Evolutionary conservation across 768 basidiomycete species (phyloP), one percentile per base, ranked within the genome.

Genomic region (Tricholoma terreum): DNA sequence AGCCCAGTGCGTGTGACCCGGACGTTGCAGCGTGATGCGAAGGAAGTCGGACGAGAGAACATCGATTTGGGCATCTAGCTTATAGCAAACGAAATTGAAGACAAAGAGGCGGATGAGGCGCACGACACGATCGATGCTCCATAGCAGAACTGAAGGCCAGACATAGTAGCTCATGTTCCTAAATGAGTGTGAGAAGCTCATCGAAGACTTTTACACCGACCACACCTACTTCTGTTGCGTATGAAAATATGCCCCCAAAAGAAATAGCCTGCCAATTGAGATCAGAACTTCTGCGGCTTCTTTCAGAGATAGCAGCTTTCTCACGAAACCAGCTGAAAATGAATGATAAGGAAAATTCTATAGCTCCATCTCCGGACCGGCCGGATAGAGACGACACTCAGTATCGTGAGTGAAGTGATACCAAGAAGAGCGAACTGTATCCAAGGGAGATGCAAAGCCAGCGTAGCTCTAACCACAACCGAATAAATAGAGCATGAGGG

Each of bases 321-420:
- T 36, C 56, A 76, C 76, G 73, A 63, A 34, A 66, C 77, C 63
- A 76, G 58, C 3, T 77, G 10, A 52, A 81, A 76, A 63, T 87
- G 85, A 0, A 69, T 43, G 24, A 78, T 64, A 31, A 83, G 71
- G 70, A 87, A 87, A 4, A 79, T 4, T 60, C 85, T 83, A 53
- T 84, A 86, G 1, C 62, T 65, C 6, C 64, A 69, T 3, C 71
- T 64, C 8, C 85, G 78, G 17, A 86, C 62, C 1, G 75, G 77
- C 10, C 81, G 78, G 14, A 85, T 55, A 6, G 83, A 80, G 15
- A 82, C 55, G 11, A 84, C 38, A n/a, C 66, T 69, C 4, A 84
- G 57, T n/a, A 83, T 57, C 1, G 76, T 70, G 15, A 84, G 70
- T 1, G 80, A 59, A 15, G 62, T 60, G 3, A 73, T 48, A 0